Evolutionary conservation across 2,329 filamentous ascomycete genomes (phyloP), one percentile per base, ranked within the genome.

Genomic region (Pseudocercospora vitis): DNA sequence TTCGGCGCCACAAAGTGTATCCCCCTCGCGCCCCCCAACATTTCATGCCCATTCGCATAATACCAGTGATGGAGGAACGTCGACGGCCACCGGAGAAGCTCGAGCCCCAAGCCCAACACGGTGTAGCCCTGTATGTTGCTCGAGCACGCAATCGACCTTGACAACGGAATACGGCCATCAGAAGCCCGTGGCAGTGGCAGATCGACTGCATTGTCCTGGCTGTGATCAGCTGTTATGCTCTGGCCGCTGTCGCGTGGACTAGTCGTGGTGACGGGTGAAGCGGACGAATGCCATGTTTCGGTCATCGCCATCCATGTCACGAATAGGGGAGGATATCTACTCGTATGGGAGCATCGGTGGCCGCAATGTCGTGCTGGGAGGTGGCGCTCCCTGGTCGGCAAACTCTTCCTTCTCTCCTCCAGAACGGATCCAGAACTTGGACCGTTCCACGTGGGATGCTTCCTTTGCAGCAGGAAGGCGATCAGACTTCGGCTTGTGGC

Each of bases 341-440:
- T 21, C 28, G 12, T 42, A 35, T 23, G 12, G 29, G 45, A 39
- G 29, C 40, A 52, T 52, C 12, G 16, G 50, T 52, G 50, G 50
- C 50, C 26, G 24, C 21, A 21, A 52, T 52, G 40, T 47, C 50
- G 50, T 52, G 50, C 40, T 52, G 29, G 37, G 19, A 33, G 14
- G 24, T 21, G 29, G 39, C n/a, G 24, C 4, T 9, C 19, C 8
- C 26, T 26, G 31, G 32, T 19, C 49, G 37, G 18, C 39, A 45
- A 26, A 45, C 11, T 50, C 23, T 23, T 5, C 35, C 18, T 11
- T 11, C 1, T 21, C 11, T 3, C 11, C 35, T 1, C 23, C 3
- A 6, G 2, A 5, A 14, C 18, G 35, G 12, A n/a, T 19, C 35
- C 19, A 40, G 35, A 11, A 4, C 16, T 6, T 11, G 23, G 35